phyloP scores from a whole-genome alignment of 164 flowering plant genomes.

The Saururus chinensis region DNA sequence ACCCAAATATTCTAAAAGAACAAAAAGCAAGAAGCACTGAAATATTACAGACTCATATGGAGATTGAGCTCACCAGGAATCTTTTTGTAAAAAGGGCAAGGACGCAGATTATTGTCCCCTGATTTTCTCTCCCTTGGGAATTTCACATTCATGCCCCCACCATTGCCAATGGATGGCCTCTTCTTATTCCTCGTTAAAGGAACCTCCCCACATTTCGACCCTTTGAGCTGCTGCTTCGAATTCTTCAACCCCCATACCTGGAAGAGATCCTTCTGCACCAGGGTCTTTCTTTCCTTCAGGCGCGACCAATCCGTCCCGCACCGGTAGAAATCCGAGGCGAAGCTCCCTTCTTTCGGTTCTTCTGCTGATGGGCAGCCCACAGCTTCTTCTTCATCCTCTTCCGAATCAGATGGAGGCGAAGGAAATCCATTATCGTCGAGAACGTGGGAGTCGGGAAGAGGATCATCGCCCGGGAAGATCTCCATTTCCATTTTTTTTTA shows the following conservation, averaged over 20 bases:
- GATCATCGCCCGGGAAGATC: no score
- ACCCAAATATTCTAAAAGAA: neutral
- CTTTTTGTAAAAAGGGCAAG: conserved; percentile 71
- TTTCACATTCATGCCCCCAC: conserved; percentile 2
- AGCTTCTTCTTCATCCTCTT: conserved; percentile 3
- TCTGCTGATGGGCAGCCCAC: neutral
- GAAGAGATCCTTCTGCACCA: conserved; percentile 42
- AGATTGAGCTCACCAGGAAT: conserved; percentile 34
- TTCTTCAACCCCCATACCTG: conserved; percentile 47
- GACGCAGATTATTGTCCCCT: conserved; percentile 5
- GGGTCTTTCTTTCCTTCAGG: conserved; percentile 19
- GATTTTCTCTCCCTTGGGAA: neutral
- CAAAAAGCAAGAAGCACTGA: neutral
- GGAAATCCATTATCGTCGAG: conserved; percentile 22
- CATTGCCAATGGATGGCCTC: neutral
- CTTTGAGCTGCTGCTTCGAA: conserved; percentile 1
- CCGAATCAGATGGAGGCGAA: conserved; percentile 3
- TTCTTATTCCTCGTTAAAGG: no score
- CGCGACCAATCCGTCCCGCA: conserved; percentile 49
- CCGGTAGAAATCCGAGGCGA: conserved; percentile 42
- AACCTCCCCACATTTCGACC: no score
- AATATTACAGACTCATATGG: neutral
- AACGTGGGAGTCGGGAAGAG: conserved; percentile 3
- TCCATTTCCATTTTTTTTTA: no score
- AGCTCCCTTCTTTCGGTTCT: conserved; percentile 12